A percentile compares a stretch with the other conserved stretches of the same genome.
These are phyloP conservation scores for Phytomonas sp. DNA, from an alignment of 208 protist species.

Conservation along the genomic window DNA sequence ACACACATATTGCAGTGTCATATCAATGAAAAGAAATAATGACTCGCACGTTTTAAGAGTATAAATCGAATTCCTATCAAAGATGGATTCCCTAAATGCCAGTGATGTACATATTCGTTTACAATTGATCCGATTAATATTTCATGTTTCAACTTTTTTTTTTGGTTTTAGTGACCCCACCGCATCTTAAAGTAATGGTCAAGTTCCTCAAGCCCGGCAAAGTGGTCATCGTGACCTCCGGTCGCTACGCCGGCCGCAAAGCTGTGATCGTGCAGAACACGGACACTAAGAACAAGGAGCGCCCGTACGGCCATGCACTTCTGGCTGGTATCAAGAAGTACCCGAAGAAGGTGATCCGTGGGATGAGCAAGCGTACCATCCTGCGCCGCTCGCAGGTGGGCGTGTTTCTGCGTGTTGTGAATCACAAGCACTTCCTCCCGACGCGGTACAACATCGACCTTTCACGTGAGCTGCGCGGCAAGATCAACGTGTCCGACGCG, in stretches of 20 bases:
- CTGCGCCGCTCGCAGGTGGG: constrained; percentile 88
- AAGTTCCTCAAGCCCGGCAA: constrained; percentile 97
- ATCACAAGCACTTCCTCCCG: constrained; percentile 98
- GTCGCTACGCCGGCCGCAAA: constrained; percentile 97
- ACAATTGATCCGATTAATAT: constrained; percentile 6
- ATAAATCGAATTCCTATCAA: constrained; percentile 2
- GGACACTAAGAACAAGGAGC: constrained; percentile 85
- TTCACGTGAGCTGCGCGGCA: constrained; percentile 85
- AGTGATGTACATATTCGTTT: background rate
- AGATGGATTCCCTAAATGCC: background rate
- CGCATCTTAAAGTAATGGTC: constrained; percentile 30
- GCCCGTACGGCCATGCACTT: constrained; percentile 93
- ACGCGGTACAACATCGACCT: constrained; percentile 95
- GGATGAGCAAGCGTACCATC: constrained; percentile 93
- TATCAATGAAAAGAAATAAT: background rate
- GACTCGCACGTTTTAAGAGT: background rate
- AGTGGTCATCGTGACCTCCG: constrained; percentile 96
- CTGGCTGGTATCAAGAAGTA: constrained; percentile 95
- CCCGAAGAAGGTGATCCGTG: constrained; percentile 91
- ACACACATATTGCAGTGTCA: background rate
- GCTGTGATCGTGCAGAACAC: constrained; percentile 96
- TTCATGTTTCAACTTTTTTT: constrained; percentile 13
- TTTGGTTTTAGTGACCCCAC: constrained; percentile 10
- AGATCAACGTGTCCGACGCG: constrained; percentile 88
- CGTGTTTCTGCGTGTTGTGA: constrained; percentile 97